Conservation (phyloP, 129 eudicot species). For the Pittosporum tobira region DNA sequence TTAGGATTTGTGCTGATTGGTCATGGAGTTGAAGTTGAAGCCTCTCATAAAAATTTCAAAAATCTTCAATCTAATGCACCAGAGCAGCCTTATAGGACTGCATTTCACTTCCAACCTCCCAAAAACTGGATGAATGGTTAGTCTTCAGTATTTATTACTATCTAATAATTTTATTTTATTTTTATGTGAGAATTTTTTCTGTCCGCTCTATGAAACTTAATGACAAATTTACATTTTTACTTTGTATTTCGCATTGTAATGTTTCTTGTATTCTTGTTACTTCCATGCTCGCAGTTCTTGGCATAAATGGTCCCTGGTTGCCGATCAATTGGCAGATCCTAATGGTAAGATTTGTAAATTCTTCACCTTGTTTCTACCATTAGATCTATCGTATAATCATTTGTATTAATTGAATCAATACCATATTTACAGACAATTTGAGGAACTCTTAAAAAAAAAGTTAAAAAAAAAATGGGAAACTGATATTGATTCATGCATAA, state of each 20-base stretch:
- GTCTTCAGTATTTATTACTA: too few species aligned
- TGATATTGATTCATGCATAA: neutral
- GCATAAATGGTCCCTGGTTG: constrained; percentile 11
- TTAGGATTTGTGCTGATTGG: constrained; percentile 14
- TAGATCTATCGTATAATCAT: neutral
- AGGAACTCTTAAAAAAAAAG: too few species aligned
- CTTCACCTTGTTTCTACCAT: neutral
- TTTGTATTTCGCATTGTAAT: neutral
- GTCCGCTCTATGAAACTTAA: too few species aligned
- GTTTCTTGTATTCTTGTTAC: too few species aligned
- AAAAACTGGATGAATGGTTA: too few species aligned
- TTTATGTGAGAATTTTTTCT: too few species aligned
- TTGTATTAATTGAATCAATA: neutral
- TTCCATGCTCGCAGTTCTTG: too few species aligned
- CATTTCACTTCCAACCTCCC: too few species aligned
- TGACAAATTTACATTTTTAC: constrained; percentile 5
- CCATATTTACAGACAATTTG: too few species aligned
- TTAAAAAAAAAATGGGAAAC: too few species aligned
- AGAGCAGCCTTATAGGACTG: too few species aligned
- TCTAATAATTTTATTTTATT: too few species aligned
- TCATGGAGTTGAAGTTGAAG: constrained; percentile 19
- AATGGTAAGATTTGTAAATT: constrained; percentile 31
- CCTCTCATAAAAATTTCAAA: neutral
- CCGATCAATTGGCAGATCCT: constrained; percentile 38
- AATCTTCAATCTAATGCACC: neutral